Percentiles rank a stretch among this genome's conserved stretches.
These are phyloP conservation scores for Trichoderma sp. DNA, from an alignment of 2,329 filamentous ascomycete species.

Conservation along the genomic window DNA sequence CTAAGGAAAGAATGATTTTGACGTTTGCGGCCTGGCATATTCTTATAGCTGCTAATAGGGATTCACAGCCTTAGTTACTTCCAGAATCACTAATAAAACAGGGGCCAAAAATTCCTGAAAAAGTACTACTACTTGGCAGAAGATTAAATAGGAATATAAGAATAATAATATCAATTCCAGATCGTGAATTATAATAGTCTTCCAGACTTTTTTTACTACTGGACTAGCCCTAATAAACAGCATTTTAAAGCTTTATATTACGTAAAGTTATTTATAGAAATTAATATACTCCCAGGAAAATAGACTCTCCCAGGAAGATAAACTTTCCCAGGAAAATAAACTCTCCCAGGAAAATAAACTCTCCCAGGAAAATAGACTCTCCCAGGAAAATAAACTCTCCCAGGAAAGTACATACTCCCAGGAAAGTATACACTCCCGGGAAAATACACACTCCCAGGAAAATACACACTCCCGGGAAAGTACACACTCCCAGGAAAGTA, in stretches of 20 bases:
- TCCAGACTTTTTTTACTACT: constrained; percentile 25
- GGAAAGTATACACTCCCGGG: no score
- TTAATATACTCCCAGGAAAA: no score
- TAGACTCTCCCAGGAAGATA: no score
- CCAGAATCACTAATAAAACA: constrained; percentile 35
- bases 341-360: no score
- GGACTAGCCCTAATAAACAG: constrained; percentile 31
- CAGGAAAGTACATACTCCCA: no score
- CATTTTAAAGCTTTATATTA: constrained; percentile 28
- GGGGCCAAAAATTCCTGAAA: constrained; percentile 40
- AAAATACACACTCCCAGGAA: no score
- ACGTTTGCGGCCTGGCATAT: constrained; percentile 25
- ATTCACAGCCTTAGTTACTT: constrained; percentile 30
- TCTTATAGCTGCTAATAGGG: constrained; percentile 23
- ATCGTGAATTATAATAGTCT: constrained; percentile 37
- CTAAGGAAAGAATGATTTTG: constrained; percentile 24
- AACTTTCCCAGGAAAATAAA: no score
- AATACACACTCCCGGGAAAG: no score
- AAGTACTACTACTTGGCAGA: constrained; percentile 34
- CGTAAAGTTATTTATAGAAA: no score
- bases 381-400: no score
- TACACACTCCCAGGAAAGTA: no score
- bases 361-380: no score
- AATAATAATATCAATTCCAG: constrained; percentile 43
- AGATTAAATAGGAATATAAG: constrained; percentile 36